Percentiles rank a stretch among this genome's conserved stretches.
phyloP scores from a whole-genome alignment of 2,329 filamentous ascomycete species.

The Diaporthe caulivora region DNA sequence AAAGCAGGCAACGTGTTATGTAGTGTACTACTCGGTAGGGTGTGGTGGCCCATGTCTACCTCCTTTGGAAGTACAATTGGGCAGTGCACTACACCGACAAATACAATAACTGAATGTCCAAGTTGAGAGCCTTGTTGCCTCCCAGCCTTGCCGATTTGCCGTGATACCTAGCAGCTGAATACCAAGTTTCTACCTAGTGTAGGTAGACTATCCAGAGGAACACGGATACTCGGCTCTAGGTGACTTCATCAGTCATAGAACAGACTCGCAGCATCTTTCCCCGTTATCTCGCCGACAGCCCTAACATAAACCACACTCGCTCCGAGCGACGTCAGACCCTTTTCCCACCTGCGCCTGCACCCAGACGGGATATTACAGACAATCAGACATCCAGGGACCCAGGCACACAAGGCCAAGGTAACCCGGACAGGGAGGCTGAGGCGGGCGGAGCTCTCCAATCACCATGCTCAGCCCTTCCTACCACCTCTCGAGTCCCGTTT shows the following conservation, averaged over 20 bases:
- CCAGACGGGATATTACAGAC: not conserved
- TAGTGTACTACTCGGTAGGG: slow-evolving; percentile 9
- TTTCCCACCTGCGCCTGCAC: too few species aligned
- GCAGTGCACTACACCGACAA: not conserved
- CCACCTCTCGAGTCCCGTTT: slow-evolving; percentile 37
- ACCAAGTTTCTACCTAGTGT: too few species aligned
- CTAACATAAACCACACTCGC: not conserved
- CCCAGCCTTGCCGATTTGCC: slow-evolving; percentile 15
- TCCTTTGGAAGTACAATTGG: not conserved
- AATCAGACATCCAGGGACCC: not conserved
- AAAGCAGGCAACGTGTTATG: slow-evolving; percentile 15
- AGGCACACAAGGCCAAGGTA: slow-evolving; percentile 5
- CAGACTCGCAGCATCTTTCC: not conserved
- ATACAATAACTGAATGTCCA: not conserved
- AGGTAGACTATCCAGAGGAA: too few species aligned
- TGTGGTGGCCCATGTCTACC: slow-evolving; percentile 6
- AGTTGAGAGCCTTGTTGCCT: slow-evolving; percentile 1
- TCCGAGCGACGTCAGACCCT: not conserved
- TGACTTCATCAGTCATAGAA: not conserved
- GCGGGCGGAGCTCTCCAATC: slow-evolving; percentile 35
- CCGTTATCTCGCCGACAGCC: not conserved
- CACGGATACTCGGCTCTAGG: not conserved
- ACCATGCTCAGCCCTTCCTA: slow-evolving; percentile 34
- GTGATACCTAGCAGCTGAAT: slow-evolving; percentile 2
- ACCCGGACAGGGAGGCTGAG: slow-evolving; percentile 32